Evolutionary conservation across 179 eudicot species (phyloP), one percentile per base, ranked within the genome.

Genomic region (Camellia oleifera): DNA sequence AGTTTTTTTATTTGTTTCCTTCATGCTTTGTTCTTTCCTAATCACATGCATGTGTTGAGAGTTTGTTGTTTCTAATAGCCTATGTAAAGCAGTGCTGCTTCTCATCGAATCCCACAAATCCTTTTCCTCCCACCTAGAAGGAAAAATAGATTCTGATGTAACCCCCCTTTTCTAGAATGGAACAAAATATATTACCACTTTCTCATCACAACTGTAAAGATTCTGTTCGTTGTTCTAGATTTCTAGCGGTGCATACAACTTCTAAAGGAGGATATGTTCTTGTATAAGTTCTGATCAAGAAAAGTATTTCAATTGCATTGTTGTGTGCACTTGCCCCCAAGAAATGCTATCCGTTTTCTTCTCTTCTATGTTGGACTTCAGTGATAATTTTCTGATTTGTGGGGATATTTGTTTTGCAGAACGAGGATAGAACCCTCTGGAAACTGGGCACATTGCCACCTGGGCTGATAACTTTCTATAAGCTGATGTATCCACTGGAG

Each of bases 381-480:
- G 20, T 44, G 42, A 45, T 18, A 48, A n/a, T 62, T 75, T 7
- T 53, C 71, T 50, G n/a, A 44, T 42, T 78, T 4, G 42, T 52
- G 60, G 10, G 45, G 45, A 44, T 46, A 0, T 32, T 77, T 71
- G 45, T 81, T 85, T 84, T 87, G 90, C 95, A 96, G 99, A 96
- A 96, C 64, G 98, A 91, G 84, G 94, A 94, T 56, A 87, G 99
- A 86, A 94, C 97, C 74, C 95, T 97, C 42, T 97, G 99, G 98
- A 97, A 97, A 85, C 93, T 97, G 45, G 99, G 98, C 63, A 87
- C 97, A 8, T 81, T 97, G 80, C 98, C 99, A 1, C 99, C 99
- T 17, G 99, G 98, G 61, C 88, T 97, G 73, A 94, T 94, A 77
- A 97, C 99, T 42, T 97, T 97, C 84, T 92, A 97, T 84, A 94